A percentile compares a stretch with the other conserved stretches of the same genome.
Conservation (phyloP, 1,139 yeast genomes). For the Yamadazyma diddensiae region DNA sequence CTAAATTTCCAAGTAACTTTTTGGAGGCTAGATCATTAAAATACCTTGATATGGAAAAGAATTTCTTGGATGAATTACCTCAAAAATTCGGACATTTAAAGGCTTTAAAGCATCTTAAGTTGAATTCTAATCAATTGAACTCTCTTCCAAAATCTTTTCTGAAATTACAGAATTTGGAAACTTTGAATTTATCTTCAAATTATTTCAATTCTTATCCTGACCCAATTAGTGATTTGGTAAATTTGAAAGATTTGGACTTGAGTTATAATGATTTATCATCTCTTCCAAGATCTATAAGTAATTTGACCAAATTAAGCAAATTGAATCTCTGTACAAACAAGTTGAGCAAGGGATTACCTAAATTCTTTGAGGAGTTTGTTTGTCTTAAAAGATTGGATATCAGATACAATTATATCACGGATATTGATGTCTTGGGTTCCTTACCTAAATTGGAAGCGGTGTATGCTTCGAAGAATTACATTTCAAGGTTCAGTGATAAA, state of each 20-base stretch:
- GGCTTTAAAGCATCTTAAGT: slow-evolving; percentile 53
- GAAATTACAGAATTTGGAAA: slow-evolving; percentile 51
- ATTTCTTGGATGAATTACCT: slow-evolving; percentile 66
- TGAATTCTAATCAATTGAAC: slow-evolving; percentile 72
- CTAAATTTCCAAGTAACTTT: slow-evolving; percentile 70
- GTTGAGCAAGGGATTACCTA: slow-evolving; percentile 56
- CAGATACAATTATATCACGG: slow-evolving; percentile 67
- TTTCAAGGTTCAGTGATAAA: slow-evolving; percentile 65
- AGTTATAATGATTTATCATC: slow-evolving; percentile 71
- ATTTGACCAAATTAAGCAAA: slow-evolving; percentile 58
- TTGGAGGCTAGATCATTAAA: slow-evolving; percentile 66
- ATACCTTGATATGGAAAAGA: slow-evolving; percentile 76
- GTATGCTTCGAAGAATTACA: slow-evolving; percentile 73
- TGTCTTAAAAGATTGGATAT: slow-evolving; percentile 75
- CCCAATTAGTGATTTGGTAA: slow-evolving; percentile 58
- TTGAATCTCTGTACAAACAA: slow-evolving; percentile 75
- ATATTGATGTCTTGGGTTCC: slow-evolving; percentile 60
- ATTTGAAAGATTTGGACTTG: slow-evolving; percentile 67
- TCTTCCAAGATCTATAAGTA: slow-evolving; percentile 63
- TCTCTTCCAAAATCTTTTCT: slow-evolving; percentile 63
- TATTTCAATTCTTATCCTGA: slow-evolving; percentile 68
- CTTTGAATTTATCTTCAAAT: slow-evolving; percentile 78
- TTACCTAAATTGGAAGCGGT: slow-evolving; percentile 70
- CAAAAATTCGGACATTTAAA: slow-evolving; percentile 50
- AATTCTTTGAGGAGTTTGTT: slow-evolving; percentile 47